These are phyloP conservation scores for Candida hispaniensis DNA, from an alignment of 805 yeast genomes.

Conservation along the genomic window DNA sequence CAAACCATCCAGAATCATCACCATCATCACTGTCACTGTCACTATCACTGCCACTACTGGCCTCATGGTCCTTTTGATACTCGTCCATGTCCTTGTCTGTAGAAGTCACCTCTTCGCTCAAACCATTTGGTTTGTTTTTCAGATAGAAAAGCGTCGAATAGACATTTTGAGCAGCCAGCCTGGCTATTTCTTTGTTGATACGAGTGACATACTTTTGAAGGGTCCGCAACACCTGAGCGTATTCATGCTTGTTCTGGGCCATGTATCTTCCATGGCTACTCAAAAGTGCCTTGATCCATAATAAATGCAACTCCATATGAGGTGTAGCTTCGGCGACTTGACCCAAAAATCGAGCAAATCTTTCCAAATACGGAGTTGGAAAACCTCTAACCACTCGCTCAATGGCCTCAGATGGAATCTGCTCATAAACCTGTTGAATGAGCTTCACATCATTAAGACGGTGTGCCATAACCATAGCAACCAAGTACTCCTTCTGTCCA, in stretches of 20 bases:
- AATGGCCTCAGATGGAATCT: conserved; percentile 61
- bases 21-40: conserved; percentile 30
- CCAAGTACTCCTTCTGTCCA: conserved; percentile 50
- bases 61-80: conserved; percentile 25
- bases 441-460: conserved; percentile 74
- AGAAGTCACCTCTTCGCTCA: conserved; percentile 1
- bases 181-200: conserved; percentile 54
- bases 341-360: conserved; percentile 60
- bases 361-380: conserved; percentile 66
- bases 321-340: conserved; percentile 55
- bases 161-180: conserved; percentile 25
- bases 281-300: conserved; percentile 68
- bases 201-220: conserved; percentile 66
- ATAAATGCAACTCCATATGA: conserved; percentile 72
- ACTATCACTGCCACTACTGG: conserved; percentile 26
- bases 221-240: conserved; percentile 53
- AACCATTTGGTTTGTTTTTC: conserved; percentile 11
- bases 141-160: conserved; percentile 21
- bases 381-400: conserved; percentile 53
- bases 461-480: conserved; percentile 85
- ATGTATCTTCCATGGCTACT: conserved; percentile 71
- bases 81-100: conserved; percentile 20
- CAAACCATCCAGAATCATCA: conserved; percentile 31
- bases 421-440: conserved; percentile 62
- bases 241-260: conserved; percentile 47